These are phyloP conservation scores for Xylariales sp. DNA, from an alignment of 2,329 filamentous ascomycete species.

Conservation along the genomic window DNA sequence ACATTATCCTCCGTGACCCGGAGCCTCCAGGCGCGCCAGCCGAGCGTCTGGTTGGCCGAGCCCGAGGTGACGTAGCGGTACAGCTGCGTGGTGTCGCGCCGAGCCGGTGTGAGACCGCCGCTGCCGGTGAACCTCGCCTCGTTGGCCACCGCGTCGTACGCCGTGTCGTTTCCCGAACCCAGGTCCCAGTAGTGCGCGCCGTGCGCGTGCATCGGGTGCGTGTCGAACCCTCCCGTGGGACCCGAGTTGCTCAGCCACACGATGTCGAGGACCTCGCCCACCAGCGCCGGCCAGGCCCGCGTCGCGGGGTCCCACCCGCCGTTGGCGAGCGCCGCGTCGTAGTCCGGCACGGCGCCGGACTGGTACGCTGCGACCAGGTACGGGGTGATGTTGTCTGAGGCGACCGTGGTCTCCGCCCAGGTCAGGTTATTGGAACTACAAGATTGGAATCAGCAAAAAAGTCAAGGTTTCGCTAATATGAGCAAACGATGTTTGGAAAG, in stretches of 20 bases:
- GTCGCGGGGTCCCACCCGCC: slow-evolving; percentile 49
- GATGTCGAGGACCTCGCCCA: slow-evolving; percentile 54
- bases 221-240: slow-evolving; percentile 32
- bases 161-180: slow-evolving; percentile 48
- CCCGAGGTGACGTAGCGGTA: slow-evolving; percentile 46
- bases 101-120: slow-evolving; percentile 31
- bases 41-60: slow-evolving; percentile 33
- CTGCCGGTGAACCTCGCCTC: slow-evolving; percentile 34
- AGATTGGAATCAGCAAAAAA: too few species aligned
- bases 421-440: slow-evolving; percentile 33
- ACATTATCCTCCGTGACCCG: slow-evolving; percentile 37
- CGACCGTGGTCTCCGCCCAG: slow-evolving; percentile 34
- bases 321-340: slow-evolving; percentile 43
- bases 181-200: slow-evolving; percentile 50
- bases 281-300: slow-evolving; percentile 44
- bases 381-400: slow-evolving; percentile 25
- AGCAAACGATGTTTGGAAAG: too few species aligned
- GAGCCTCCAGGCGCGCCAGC: slow-evolving; percentile 60
- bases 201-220: slow-evolving; percentile 52
- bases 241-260: slow-evolving; percentile 40
- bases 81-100: slow-evolving; percentile 47
- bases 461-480: too few species aligned
- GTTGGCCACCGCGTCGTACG: slow-evolving; percentile 44
- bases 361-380: slow-evolving; percentile 50
- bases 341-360: slow-evolving; percentile 47